A percentile compares a stretch with the other conserved stretches of the same genome.
Evolutionary conservation across 331 rosid species (phyloP).

Genomic region (Saraca asoca): DNA sequence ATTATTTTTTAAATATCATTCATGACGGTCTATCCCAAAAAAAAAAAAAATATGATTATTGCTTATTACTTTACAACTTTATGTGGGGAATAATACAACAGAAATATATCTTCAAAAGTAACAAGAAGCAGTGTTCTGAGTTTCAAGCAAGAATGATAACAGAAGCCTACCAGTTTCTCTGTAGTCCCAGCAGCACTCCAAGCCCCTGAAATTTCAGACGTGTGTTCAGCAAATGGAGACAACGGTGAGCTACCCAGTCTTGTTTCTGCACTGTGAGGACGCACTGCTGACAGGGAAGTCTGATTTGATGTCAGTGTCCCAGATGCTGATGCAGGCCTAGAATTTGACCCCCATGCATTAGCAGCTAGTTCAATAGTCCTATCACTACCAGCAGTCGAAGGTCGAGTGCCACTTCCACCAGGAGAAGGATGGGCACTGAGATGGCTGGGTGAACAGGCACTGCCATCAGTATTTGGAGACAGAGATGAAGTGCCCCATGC

Average conservation of each 20-base stretch:
- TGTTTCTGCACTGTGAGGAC: conserved; percentile 97
- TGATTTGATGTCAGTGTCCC: conserved; percentile 72
- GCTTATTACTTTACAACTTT: not conserved
- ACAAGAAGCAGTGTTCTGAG: not conserved
- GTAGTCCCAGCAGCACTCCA: conserved; percentile 79
- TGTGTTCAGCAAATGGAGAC: conserved; percentile 82
- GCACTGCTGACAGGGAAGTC: conserved; percentile 60
- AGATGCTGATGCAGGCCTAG: conserved; percentile 97
- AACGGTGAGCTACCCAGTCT: conserved; percentile 94
- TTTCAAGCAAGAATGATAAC: conserved; percentile 23
- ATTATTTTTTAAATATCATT: too few relatives aligned
- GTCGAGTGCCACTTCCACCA: conserved; percentile 91
- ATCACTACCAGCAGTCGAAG: conserved; percentile 93
- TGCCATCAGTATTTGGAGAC: conserved; percentile 78
- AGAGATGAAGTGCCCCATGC: conserved; percentile 83
- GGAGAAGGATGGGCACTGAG: conserved; percentile 86
- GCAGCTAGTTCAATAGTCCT: conserved; percentile 64
- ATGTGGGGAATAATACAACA: conserved; percentile 1
- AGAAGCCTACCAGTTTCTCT: conserved; percentile 71
- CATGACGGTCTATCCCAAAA: too few relatives aligned
- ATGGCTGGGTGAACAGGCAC: conserved; percentile 76
- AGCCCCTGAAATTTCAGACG: conserved; percentile 65
- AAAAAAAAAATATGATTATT: too few relatives aligned
- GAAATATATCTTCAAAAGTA: conserved; percentile 1
- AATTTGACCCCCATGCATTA: conserved; percentile 75